Base-by-base conservation (phyloP, 2,329 filamentous ascomycete species). In the Clonostachys sp. region DNA sequence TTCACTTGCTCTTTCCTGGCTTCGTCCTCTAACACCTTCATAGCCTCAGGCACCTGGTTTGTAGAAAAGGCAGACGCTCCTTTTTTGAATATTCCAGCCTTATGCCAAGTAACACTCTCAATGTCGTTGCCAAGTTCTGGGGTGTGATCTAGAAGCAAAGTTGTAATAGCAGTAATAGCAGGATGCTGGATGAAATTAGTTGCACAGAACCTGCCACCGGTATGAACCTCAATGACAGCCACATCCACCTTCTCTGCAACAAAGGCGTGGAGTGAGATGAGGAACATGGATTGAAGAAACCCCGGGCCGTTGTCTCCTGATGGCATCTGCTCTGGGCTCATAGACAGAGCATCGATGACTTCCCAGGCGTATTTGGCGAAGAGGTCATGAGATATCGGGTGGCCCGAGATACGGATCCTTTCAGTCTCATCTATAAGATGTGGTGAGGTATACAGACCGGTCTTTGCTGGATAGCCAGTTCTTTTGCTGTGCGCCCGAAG, bases 21-120 rank as follows among this genome's bases (percentile, higher is more conserved):
- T 24, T 24, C 20, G 6, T 24, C 20, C 6, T 24, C 6, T 24
- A 24, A 24, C 6, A 24, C 20, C 5, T 24, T 24, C 20, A 6
- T 24, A 24, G 20, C 20, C 20, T 5, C 20, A 2, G 20, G 20
- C 20, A 24, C 20, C 6, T 24, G 20, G 20, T 24, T 24, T 1
- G 66, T 63, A 0, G 67, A 66, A 45, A 73, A 70, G 7, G 70
- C 67, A 41, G 59, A 60, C 2, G 62, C 52, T 2, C 63, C 65
- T 6, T 48, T 10, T 51, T 77, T 78, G 51, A 76, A 66, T 13
- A 78, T 75, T 0, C 74, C 75, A 10, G 70, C 63, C 55, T 78
- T 78, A 52, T 78, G 71, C 73, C 73, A 77, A 4, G 73, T 71
- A 48, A 77, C 74, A 49, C 71, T 62, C 20, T 72, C 66, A 35